Evolutionary conservation across 257 asterid genomes (phyloP), one percentile per base, ranked within the genome.

Genomic region (Solanum corneliomulleri): DNA sequence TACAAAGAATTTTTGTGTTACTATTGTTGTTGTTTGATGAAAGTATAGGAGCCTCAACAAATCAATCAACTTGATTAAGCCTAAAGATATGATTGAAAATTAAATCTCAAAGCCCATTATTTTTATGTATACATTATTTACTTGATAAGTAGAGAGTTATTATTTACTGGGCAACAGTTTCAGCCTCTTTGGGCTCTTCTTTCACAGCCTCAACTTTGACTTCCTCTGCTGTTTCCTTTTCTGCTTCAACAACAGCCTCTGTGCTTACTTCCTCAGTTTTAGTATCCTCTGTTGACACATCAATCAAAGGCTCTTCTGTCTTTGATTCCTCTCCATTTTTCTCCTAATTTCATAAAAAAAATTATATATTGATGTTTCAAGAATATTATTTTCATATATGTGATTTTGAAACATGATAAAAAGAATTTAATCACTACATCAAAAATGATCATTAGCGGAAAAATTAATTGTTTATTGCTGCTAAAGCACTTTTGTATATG

Each of bases 271-370:
- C 83, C 69, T 86, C 74, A 33, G 10, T 13, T 64, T 77, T 86
- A 44, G 88, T 42, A 80, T 70, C 81, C 81, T 86, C 88, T 25
- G 39, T 45, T 66, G 88, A 77, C 7, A 86, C 37, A 86, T 86
- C 88, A 64, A 86, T 75, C 81, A 86, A 60, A 27, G 88, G 82
- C 52, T 86, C 88, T 62, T 80, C 88, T 70, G 62, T 86, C 69
- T 86, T 64, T 11, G 80, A 39, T 35, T 78, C 85, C 60, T 68
- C 88, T 76, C 86, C 88, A 39, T 78, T 66, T 11, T 86, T 62
- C 70, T 86, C 88, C 88, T 86, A 11, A 44, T 35, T 39, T 39
- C 33, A 11, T 4, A 10, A 2, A 31, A 56, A 47, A 11, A 31
- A 25, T n/a, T n/a, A 35, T 44, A 35, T 18, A 31, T 31, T 56